Base-by-base conservation (phyloP, 2,329 filamentous ascomycete species). In the Aspergillus luchuensis region DNA sequence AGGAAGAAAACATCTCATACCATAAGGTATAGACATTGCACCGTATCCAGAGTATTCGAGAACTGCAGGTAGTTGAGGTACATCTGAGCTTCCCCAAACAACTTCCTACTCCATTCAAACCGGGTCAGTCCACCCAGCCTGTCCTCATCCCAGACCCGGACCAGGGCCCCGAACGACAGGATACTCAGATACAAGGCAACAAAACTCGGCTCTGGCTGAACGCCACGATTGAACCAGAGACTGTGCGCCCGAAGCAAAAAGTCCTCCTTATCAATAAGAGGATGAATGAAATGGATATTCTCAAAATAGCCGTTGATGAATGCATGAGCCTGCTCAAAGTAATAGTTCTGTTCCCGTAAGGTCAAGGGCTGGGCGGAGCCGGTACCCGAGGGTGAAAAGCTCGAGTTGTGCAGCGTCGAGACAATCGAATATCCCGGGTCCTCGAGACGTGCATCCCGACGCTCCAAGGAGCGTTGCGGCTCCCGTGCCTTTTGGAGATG, bases 231-330 rank as follows among this genome's bases (percentile, higher is more conserved):
- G 17, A 79, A 73, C 80, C 80, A 81, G 0, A 81, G 67, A 19
- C 76, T 69, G 59, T 82, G 77, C 56, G 80, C 80, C 11, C 77
- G 75, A 39, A 72, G 58, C 4, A 80, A 64, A 38, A 82, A 82
- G 19, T 72, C 69, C 7, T 77, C 73, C 66, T 81, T 81, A 54
- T 82, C 80, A 19, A 82, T 74, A 3, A 82, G 75, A 0, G 80
- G 80, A 39, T 82, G 79, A 11, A 82, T 76, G 58, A 79, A 79
- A 61, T 82, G 80, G 5, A 82, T 75, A 36, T 79, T 81, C 11
- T 79, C 76, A 57, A 83, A 82, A 69, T 81, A 82, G 11, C 75
- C 76, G 60, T 80, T 77, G 54, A 82, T 71, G 36, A 83, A 82
- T 1, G 74, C 66, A 59, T 79, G 77, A 6, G 79, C 80, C 48